These are phyloP conservation scores for Populus hybrid DNA, from an alignment of 441 rosid species.

Conservation along the genomic window DNA sequence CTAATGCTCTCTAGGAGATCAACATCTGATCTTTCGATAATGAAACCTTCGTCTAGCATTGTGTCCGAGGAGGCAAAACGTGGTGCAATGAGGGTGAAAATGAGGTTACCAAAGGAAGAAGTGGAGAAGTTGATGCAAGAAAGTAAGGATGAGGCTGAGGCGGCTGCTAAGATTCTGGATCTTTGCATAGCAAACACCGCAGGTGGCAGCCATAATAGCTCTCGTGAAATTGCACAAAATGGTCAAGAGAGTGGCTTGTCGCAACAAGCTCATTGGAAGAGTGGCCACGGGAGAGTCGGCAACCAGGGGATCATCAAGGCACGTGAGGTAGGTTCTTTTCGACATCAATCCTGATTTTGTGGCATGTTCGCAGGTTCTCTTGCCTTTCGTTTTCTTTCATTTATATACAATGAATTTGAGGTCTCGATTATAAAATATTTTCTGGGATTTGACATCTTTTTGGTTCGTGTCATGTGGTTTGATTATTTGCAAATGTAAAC, in stretches of 20 bases:
- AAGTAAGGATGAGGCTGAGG: slow-evolving; percentile 57
- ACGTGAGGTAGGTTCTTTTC: slow-evolving; percentile 37
- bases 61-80: slow-evolving; percentile 3
- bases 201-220: neutral
- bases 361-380: neutral
- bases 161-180: slow-evolving; percentile 58
- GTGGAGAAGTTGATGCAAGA: slow-evolving; percentile 64
- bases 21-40: slow-evolving; percentile 61
- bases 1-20: slow-evolving; percentile 80
- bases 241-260: neutral
- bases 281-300: slow-evolving; percentile 24
- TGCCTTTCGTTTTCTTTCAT: too few relatives aligned
- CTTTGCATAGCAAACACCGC: slow-evolving; percentile 39
- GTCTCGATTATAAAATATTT: too few relatives aligned
- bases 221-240: slow-evolving; percentile 17
- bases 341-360: slow-evolving; percentile 21
- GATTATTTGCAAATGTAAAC: neutral
- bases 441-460: neutral
- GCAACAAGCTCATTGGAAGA: slow-evolving; percentile 32
- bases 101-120: slow-evolving; percentile 66
- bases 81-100: slow-evolving; percentile 43
- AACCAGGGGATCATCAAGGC: slow-evolving; percentile 33
- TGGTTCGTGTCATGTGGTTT: neutral
- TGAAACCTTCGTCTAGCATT: slow-evolving; percentile 24
- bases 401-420: too few relatives aligned